Percentiles rank a stretch among this genome's conserved stretches.
These are phyloP conservation scores for Agrocybe pediades DNA, from an alignment of 768 basidiomycete species.

Conservation along the genomic window DNA sequence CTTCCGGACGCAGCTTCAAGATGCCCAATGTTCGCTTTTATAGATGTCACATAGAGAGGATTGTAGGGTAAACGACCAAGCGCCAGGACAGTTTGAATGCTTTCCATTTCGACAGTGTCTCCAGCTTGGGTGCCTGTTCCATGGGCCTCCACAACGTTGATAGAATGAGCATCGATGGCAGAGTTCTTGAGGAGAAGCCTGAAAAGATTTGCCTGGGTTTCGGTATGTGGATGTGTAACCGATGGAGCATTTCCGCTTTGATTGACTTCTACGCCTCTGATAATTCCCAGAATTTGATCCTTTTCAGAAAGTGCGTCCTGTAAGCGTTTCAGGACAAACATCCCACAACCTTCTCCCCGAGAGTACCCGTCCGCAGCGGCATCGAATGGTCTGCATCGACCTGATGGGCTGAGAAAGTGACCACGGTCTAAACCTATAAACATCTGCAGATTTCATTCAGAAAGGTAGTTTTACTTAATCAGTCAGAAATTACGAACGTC, in stretches of 20 bases:
- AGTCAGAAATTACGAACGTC: slow-evolving; percentile 66
- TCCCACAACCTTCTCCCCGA: slow-evolving; percentile 68
- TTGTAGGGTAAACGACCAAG: slow-evolving; percentile 40
- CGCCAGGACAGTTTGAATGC: slow-evolving; percentile 58
- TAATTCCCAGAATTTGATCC: slow-evolving; percentile 68
- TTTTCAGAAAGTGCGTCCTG: slow-evolving; percentile 65
- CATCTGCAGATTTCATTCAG: slow-evolving; percentile 44
- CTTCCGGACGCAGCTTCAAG: slow-evolving; percentile 77
- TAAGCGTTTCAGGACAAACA: slow-evolving; percentile 74
- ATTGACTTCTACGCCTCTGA: slow-evolving; percentile 71
- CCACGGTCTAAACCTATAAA: slow-evolving; percentile 68
- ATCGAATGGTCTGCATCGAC: slow-evolving; percentile 73
- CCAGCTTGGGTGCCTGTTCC: slow-evolving; percentile 76
- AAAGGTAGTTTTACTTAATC: neutral
- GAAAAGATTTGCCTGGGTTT: slow-evolving; percentile 63
- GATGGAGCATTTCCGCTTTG: slow-evolving; percentile 68
- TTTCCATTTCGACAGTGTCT: slow-evolving; percentile 65
- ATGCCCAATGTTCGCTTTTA: slow-evolving; percentile 78
- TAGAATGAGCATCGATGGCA: slow-evolving; percentile 42
- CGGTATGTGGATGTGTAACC: slow-evolving; percentile 72
- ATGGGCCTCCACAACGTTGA: slow-evolving; percentile 74
- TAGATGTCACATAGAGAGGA: slow-evolving; percentile 64
- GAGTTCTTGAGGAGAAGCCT: slow-evolving; percentile 44
- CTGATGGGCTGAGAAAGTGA: slow-evolving; percentile 67
- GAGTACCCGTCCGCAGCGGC: slow-evolving; percentile 74